Percentiles rank a stretch among this genome's conserved stretches.
These are phyloP conservation scores for Chlorella sp. DNA, from an alignment of 139 green algal genomes.

Conservation along the genomic window DNA sequence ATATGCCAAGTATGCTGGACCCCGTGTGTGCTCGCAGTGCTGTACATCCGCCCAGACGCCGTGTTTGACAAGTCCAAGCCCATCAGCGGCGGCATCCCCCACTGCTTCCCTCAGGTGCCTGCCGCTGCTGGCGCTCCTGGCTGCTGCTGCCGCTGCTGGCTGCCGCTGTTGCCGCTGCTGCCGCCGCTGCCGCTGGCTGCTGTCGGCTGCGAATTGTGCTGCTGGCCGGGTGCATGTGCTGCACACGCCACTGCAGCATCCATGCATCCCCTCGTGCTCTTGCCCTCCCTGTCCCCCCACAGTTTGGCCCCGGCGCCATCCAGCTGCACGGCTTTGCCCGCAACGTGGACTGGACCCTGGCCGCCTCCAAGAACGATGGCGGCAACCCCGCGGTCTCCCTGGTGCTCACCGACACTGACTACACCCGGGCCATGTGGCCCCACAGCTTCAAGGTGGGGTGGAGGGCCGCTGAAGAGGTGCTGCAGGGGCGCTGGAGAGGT, in stretches of 20 bases:
- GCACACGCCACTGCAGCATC: too few species aligned
- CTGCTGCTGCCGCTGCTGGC: too few species aligned
- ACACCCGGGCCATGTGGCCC: slow-evolving; percentile 92
- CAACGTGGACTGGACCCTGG: slow-evolving; percentile 92
- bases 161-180: too few species aligned
- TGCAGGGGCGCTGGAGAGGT: too few species aligned
- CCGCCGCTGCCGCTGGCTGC: too few species aligned
- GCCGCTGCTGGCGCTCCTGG: slow-evolving; percentile 2
- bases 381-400: slow-evolving; percentile 87
- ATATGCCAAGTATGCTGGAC: not conserved
- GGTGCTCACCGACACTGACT: slow-evolving; percentile 88
- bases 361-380: slow-evolving; percentile 86
- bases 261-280: too few species aligned
- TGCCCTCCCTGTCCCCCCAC: too few species aligned
- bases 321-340: slow-evolving; percentile 98
- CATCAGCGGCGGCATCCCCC: slow-evolving; percentile 92
- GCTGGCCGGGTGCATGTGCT: too few species aligned
- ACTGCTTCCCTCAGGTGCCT: slow-evolving; percentile 94
- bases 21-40: slow-evolving; percentile 66
- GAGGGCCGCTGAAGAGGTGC: too few species aligned
- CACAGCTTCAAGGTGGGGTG: slow-evolving; percentile 76
- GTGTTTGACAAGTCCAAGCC: slow-evolving; percentile 95
- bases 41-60: slow-evolving; percentile 96
- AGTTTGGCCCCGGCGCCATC: slow-evolving; percentile 92
- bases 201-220: too few species aligned